Conservation (phyloP, 2,329 filamentous ascomycete species). For the Ascochyta rabiei region DNA sequence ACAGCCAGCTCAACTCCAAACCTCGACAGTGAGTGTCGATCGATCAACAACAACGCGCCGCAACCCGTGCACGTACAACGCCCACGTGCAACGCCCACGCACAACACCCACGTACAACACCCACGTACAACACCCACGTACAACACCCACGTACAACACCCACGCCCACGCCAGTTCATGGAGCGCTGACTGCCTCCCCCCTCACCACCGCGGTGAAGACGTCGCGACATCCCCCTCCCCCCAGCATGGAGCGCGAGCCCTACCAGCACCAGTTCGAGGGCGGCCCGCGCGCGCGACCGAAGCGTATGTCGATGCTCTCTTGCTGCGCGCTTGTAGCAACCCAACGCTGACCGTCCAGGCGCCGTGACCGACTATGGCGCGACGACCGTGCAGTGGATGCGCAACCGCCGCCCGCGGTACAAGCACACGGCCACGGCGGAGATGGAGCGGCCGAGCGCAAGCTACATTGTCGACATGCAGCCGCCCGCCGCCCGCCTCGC, state of each 20-base stretch:
- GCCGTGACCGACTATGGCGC: conserved; percentile 93
- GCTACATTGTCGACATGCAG: conserved; percentile 91
- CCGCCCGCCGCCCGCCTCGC: conserved; percentile 78
- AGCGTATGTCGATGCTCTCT: conserved; percentile 31
- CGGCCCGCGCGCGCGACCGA: conserved; percentile 42
- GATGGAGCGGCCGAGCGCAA: conserved; percentile 81
- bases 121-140: too few species aligned
- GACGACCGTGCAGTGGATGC: conserved; percentile 90
- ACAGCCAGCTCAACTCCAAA: conserved; percentile 1
- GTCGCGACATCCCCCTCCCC: background rate
- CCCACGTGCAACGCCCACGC: too few species aligned
- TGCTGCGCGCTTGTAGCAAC: background rate
- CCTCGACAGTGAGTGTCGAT: background rate
- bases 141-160: too few species aligned
- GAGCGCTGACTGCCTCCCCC: background rate
- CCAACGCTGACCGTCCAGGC: conserved; percentile 58
- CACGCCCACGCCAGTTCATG: background rate
- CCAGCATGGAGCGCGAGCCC: conserved; percentile 46
- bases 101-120: too few species aligned
- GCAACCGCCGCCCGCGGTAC: conserved; percentile 77
- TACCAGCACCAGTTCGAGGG: conserved; percentile 44
- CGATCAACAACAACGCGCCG: too few species aligned
- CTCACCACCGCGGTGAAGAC: conserved; percentile 2
- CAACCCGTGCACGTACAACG: too few species aligned
- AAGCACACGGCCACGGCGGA: conserved; percentile 75